Evolutionary conservation across 78 protist genomes (phyloP).

Genomic region (Carpediemonas membranifera): DNA sequence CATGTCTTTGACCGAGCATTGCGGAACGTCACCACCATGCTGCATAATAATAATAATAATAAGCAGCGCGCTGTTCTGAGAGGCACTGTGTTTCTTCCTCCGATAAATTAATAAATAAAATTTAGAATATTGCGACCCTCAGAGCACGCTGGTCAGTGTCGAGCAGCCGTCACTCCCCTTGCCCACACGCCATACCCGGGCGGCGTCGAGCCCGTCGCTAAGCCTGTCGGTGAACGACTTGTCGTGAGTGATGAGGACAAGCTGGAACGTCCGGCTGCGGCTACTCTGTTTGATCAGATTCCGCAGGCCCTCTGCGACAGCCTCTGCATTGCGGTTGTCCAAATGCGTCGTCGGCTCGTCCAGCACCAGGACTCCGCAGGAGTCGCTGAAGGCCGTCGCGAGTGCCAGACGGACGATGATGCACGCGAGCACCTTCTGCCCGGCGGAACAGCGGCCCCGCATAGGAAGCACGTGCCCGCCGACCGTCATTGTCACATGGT

Average conservation of each 20-base stretch:
- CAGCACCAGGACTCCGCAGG: conserved; percentile 93
- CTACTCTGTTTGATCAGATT: conserved; percentile 47
- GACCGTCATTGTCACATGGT: too few relatives aligned
- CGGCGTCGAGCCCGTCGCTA: neutral
- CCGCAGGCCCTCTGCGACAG: conserved; percentile 32
- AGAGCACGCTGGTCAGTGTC: too few relatives aligned
- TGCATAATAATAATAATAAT: too few relatives aligned
- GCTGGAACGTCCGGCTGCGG: conserved; percentile 72
- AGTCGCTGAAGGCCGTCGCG: conserved; percentile 85
- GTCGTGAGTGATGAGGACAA: conserved; percentile 96
- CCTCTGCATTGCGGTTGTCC: conserved; percentile 71
- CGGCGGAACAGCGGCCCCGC: conserved; percentile 97
- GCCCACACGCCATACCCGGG: neutral
- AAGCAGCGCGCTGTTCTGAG: too few relatives aligned
- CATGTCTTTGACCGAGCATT: too few relatives aligned
- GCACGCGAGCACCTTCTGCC: conserved; percentile 91
- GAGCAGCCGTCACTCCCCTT: too few relatives aligned
- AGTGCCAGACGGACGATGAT: conserved; percentile 92
- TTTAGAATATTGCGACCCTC: too few relatives aligned
- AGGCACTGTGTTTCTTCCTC: too few relatives aligned
- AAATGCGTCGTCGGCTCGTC: conserved; percentile 99
- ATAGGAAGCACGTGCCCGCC: too few relatives aligned
- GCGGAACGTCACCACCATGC: too few relatives aligned
- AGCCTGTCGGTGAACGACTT: conserved; percentile 66
- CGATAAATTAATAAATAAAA: too few relatives aligned